These are phyloP conservation scores for Macrolepiota fuliginosa DNA, from an alignment of 768 basidiomycete species.

Conservation along the genomic window DNA sequence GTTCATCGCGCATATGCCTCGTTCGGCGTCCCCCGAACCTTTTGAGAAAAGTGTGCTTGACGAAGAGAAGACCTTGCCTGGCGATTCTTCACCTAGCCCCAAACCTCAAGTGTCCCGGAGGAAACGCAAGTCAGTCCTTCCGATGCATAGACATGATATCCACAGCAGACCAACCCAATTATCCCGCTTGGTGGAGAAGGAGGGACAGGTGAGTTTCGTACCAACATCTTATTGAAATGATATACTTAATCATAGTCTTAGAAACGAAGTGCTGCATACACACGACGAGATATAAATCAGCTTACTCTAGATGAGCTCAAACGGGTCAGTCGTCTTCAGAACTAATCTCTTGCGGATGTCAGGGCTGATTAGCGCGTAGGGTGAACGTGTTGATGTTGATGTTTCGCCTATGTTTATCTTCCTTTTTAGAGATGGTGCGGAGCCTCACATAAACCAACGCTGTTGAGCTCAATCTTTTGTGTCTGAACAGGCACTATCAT, in stretches of 20 bases:
- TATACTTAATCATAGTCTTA: background rate
- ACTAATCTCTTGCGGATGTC: conserved; percentile 10
- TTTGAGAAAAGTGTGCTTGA: conserved; percentile 11
- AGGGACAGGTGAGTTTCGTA: conserved; percentile 21
- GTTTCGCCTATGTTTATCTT: conserved; percentile 66
- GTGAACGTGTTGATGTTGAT: conserved; percentile 57
- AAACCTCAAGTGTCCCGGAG: background rate
- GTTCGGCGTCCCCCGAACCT: conserved; percentile 36
- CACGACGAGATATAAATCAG: conserved; percentile 18
- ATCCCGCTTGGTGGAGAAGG: conserved; percentile 20
- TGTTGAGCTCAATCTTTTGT: background rate
- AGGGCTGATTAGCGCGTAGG: conserved; percentile 33
- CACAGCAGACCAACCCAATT: conserved; percentile 12
- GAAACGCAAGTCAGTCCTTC: conserved; percentile 20
- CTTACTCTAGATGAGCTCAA: conserved; percentile 29
- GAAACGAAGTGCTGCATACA: conserved; percentile 14
- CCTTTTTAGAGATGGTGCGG: conserved; percentile 58
- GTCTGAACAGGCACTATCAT: conserved; percentile 55
- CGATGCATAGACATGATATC: conserved; percentile 19
- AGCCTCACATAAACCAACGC: background rate
- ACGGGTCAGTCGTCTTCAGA: conserved; percentile 19
- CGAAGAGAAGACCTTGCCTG: conserved; percentile 4
- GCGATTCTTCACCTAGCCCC: background rate
- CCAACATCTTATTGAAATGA: background rate
- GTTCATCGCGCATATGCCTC: conserved; percentile 25